A percentile compares a stretch with the other conserved stretches of the same genome.
phyloP scores from a whole-genome alignment of 2,329 filamentous ascomycete genomes.

The Pezizomycotina sp. region DNA sequence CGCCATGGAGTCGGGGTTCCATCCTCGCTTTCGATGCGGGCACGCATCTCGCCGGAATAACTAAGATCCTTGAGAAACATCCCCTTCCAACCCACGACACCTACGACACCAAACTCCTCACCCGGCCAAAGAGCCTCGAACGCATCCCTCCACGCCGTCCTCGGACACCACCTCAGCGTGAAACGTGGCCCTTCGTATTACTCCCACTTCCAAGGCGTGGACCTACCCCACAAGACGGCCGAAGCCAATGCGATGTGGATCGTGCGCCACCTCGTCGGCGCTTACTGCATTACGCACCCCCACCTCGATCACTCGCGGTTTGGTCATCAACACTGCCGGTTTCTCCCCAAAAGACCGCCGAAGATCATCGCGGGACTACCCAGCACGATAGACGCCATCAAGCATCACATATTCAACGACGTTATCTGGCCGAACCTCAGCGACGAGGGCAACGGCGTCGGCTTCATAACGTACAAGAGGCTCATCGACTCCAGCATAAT shows the following conservation, averaged over 20 bases:
- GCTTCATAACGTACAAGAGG: slow-evolving; percentile 76
- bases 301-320: slow-evolving; percentile 92
- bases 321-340: slow-evolving; percentile 83
- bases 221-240: slow-evolving; percentile 48
- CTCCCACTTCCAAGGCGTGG: slow-evolving; percentile 44
- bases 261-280: slow-evolving; percentile 62
- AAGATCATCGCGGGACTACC: slow-evolving; percentile 62
- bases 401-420: slow-evolving; percentile 92
- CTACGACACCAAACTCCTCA: slow-evolving; percentile 18
- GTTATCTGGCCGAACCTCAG: slow-evolving; percentile 95
- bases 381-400: slow-evolving; percentile 79
- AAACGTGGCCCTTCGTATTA: slow-evolving; percentile 3
- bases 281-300: slow-evolving; percentile 89
- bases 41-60: slow-evolving; percentile 71
- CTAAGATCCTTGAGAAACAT: slow-evolving; percentile 51
- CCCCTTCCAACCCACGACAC: slow-evolving; percentile 29
- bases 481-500: slow-evolving; percentile 73
- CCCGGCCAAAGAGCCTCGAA: slow-evolving; percentile 7
- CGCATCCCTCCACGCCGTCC: background rate
- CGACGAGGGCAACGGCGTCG: slow-evolving; percentile 87
- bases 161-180: slow-evolving; percentile 4
- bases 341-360: slow-evolving; percentile 64
- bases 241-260: slow-evolving; percentile 68
- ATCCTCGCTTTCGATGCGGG: slow-evolving; percentile 87
- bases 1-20: slow-evolving; percentile 66